Conservation (phyloP, 1,139 yeast species). For the Geotrichum phurueaensis region DNA sequence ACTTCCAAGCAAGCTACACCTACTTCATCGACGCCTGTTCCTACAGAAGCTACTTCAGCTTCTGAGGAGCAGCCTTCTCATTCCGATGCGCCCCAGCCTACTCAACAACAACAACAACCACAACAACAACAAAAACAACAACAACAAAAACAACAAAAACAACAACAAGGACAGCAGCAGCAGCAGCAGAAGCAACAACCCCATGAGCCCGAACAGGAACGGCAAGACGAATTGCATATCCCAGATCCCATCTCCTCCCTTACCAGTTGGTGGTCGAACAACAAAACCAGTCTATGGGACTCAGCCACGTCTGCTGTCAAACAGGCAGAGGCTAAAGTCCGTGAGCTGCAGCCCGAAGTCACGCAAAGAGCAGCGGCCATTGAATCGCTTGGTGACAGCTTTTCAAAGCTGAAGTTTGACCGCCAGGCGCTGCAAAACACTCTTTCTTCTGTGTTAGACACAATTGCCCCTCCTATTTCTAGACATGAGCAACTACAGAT, state of each 20-base stretch:
- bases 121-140: neutral
- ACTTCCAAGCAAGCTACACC: constrained; percentile 25
- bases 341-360: constrained; percentile 35
- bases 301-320: constrained; percentile 74
- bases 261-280: constrained; percentile 60
- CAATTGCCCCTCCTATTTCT: constrained; percentile 49
- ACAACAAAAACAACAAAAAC: too few species aligned
- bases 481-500: constrained; percentile 72
- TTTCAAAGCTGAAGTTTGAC: constrained; percentile 19
- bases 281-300: constrained; percentile 39
- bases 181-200: constrained; percentile 20
- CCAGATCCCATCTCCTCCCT: constrained; percentile 65
- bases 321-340: constrained; percentile 39
- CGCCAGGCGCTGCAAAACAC: constrained; percentile 39
- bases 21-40: constrained; percentile 25
- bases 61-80: constrained; percentile 5
- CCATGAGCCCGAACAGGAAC: constrained; percentile 21
- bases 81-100: neutral
- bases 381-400: constrained; percentile 25
- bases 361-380: constrained; percentile 25
- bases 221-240: constrained; percentile 25
- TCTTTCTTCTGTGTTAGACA: constrained; percentile 44
- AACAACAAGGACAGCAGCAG: too few species aligned
- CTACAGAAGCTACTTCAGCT: neutral
- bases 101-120: neutral